Evolutionary conservation across 164 flowering plant species (phyloP).

Genomic region (Vitis rupestris): DNA sequence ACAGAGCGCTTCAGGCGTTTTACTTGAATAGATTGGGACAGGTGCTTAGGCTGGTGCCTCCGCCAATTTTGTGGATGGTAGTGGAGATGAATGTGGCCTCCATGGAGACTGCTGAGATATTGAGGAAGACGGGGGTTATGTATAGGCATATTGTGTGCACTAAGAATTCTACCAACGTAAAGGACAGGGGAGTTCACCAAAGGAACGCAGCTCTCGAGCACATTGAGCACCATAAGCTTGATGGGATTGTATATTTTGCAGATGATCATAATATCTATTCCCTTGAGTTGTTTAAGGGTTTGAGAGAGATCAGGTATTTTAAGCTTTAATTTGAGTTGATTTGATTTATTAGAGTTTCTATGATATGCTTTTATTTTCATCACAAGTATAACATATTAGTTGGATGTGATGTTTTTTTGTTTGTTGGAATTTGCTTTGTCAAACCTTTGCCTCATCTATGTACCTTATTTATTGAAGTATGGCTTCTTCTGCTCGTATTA

Average conservation of each 20-base stretch:
- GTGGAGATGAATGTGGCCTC: slow-evolving; percentile 73
- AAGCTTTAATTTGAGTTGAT: neutral
- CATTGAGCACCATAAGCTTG: slow-evolving; percentile 72
- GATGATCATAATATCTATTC: slow-evolving; percentile 93
- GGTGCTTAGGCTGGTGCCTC: slow-evolving; percentile 56
- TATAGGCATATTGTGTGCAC: slow-evolving; percentile 77
- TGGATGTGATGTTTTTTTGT: too few relatives aligned
- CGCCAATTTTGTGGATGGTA: slow-evolving; percentile 93
- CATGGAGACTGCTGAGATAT: slow-evolving; percentile 64
- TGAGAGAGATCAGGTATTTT: slow-evolving; percentile 73
- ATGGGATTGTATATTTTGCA: slow-evolving; percentile 93
- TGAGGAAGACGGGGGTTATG: slow-evolving; percentile 76
- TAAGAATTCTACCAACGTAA: slow-evolving; percentile 49
- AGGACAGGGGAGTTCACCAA: slow-evolving; percentile 87
- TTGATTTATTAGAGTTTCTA: neutral
- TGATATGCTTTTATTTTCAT: neutral
- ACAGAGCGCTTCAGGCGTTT: slow-evolving; percentile 74
- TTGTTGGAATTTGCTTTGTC: too few relatives aligned
- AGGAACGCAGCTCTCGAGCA: slow-evolving; percentile 80
- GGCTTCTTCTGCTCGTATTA: too few relatives aligned
- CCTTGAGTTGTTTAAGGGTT: slow-evolving; percentile 66
- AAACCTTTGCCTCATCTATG: too few relatives aligned
- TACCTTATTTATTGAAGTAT: too few relatives aligned
- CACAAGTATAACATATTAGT: too few relatives aligned
- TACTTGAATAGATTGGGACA: slow-evolving; percentile 71